These are phyloP conservation scores for Cicer cuneatum DNA, from an alignment of 306 rosid species.

Conservation along the genomic window DNA sequence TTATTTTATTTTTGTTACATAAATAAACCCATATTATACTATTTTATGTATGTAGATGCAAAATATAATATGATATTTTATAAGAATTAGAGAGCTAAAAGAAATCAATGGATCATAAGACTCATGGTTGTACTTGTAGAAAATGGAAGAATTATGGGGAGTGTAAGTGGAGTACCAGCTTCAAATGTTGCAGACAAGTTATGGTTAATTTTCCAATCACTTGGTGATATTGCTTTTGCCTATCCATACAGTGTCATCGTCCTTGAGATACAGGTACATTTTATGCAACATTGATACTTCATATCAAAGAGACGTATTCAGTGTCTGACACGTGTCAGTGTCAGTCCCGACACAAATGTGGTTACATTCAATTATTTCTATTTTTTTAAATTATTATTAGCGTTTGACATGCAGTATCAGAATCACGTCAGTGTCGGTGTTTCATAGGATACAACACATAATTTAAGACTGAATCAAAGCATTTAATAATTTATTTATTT, in stretches of 20 bases:
- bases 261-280: constrained; percentile 78
- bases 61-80: background rate
- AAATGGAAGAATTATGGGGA: constrained; percentile 78
- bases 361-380: background rate
- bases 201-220: constrained; percentile 76
- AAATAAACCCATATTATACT: too few species aligned
- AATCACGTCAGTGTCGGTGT: background rate
- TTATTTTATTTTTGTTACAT: too few species aligned
- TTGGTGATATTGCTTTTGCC: constrained; percentile 88
- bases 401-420: background rate
- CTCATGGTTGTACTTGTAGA: constrained; percentile 53
- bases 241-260: constrained; percentile 78
- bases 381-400: background rate
- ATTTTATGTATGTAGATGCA: too few species aligned
- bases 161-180: constrained; percentile 67
- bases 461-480: constrained; percentile 20
- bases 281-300: too few species aligned
- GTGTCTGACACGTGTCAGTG: background rate
- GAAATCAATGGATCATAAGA: constrained; percentile 12
- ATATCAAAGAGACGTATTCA: background rate
- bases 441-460: background rate
- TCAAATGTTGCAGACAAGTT: constrained; percentile 59
- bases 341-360: too few species aligned
- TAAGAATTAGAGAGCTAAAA: background rate
- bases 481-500: background rate